A percentile compares a stretch with the other conserved stretches of the same genome.
These are phyloP conservation scores for Dipodascus geniculatus DNA, from an alignment of 805 yeast genomes.

Conservation along the genomic window DNA sequence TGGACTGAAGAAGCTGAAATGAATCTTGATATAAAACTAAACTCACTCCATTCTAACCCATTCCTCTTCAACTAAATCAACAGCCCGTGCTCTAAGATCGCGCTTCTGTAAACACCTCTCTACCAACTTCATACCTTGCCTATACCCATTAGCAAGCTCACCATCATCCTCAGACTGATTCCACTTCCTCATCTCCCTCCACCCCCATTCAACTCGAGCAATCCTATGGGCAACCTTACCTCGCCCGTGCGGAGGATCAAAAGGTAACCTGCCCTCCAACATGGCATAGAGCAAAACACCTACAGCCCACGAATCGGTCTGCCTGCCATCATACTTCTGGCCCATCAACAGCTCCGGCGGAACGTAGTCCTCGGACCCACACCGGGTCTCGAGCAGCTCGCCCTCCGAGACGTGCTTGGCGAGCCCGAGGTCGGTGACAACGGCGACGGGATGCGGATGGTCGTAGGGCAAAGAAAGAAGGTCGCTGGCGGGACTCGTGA, in stretches of 20 bases:
- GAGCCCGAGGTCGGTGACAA: slow-evolving; percentile 81
- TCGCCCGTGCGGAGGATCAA: slow-evolving; percentile 59
- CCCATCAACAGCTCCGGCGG: slow-evolving; percentile 92
- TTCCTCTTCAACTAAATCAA: slow-evolving; percentile 23
- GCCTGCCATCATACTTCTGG: slow-evolving; percentile 78
- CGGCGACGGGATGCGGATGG: slow-evolving; percentile 32
- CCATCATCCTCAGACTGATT: slow-evolving; percentile 15
- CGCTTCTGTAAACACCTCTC: slow-evolving; percentile 37
- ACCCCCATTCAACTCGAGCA: slow-evolving; percentile 86
- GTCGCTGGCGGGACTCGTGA: slow-evolving; percentile 28
- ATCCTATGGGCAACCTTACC: slow-evolving; percentile 72
- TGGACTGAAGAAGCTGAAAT: no score
- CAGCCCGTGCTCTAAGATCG: slow-evolving; percentile 31
- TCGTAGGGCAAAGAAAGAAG: slow-evolving; percentile 18
- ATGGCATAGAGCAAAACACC: slow-evolving; percentile 85
- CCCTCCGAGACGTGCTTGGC: slow-evolving; percentile 53
- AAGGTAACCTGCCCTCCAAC: slow-evolving; percentile 80
- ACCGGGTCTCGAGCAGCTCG: slow-evolving; percentile 68
- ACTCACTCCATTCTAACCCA: slow-evolving; percentile 25
- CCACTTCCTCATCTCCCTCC: slow-evolving; percentile 43
- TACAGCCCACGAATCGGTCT: slow-evolving; percentile 89
- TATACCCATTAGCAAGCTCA: slow-evolving; percentile 29
- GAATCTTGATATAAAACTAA: no score
- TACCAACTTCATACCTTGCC: slow-evolving; percentile 38
- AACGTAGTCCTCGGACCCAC: slow-evolving; percentile 95